Evolutionary conservation across 2,329 filamentous ascomycete genomes (phyloP), one percentile per base, ranked within the genome.

Genomic region (Botryotinia calthae): DNA sequence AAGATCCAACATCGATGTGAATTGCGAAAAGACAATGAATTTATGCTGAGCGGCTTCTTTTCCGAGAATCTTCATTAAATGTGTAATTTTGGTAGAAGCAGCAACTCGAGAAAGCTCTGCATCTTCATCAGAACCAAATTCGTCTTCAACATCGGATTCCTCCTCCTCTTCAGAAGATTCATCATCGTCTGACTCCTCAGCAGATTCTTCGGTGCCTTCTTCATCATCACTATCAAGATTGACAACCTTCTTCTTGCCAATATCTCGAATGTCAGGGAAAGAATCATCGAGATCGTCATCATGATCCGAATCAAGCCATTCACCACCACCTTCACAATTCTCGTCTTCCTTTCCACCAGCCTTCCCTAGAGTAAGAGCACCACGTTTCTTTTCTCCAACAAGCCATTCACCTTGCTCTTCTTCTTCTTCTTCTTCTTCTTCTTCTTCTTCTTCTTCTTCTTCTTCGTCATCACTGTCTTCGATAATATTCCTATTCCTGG

Each of bases 1-100:
- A 42, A 98, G 90, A 83, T 98, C 93, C 63, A 99, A 89, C 96
- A 99, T 99, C 0, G 94, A 96, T 0, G 96, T 99, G 83, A 99
- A 99, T 79, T 98, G 94, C 1, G 94, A 97, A 83, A 99, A 99
- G 76, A 99, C 94, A 79, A 99, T 99, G 80, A 97, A 97, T 81
- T 99, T 99, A 86, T 97, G 93, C 74, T 94, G 86, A 2, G 87
- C 84, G 0, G 90, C 90, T 82, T 99, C 96, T 62, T 89, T 89
- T 76, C 90, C 88, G 14, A 99, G 88, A 69, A 99, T 93, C 74
- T 89, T 86, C 79, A 97, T 88, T 31, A 98, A 87, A 78, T 96
- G 90, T 62, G 92, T 90, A 79, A 99, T 97, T 84, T 99, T 99
- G 78, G 96, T 95, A 0, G 96, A 99, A 2, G 90, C 87, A 40